These are phyloP conservation scores for Cucurbita pepo DNA, from an alignment of 306 rosid genomes.

Conservation along the genomic window DNA sequence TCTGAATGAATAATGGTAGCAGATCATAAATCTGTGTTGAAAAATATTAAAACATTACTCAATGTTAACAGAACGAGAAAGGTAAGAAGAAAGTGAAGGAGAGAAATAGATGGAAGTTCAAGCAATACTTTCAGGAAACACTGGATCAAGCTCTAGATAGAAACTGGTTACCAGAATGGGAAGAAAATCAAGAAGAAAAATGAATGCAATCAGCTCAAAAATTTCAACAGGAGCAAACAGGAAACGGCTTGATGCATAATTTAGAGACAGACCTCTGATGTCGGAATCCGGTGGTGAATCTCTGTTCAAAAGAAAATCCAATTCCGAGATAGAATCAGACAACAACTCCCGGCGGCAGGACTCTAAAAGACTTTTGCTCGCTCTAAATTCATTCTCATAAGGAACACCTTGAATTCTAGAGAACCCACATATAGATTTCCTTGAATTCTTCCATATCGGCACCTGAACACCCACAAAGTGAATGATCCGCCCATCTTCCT, in stretches of 20 bases:
- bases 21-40: background rate
- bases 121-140: background rate
- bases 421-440: constrained; percentile 15
- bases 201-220: background rate
- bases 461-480: constrained; percentile 82
- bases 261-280: constrained; percentile 35
- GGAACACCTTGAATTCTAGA: constrained; percentile 14
- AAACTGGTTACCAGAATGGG: too few species aligned
- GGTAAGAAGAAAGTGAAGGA: background rate
- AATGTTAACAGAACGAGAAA: background rate
- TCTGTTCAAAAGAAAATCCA: constrained; percentile 20
- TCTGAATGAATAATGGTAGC: background rate
- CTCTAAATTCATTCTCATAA: constrained; percentile 14
- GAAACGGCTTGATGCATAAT: background rate
- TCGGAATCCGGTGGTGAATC: constrained; percentile 35
- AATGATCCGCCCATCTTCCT: constrained; percentile 33
- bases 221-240: background rate
- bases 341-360: constrained; percentile 70
- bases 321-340: constrained; percentile 39
- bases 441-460: constrained; percentile 20
- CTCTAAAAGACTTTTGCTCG: constrained; percentile 29
- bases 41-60: background rate
- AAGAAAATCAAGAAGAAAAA: too few species aligned
- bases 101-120: background rate
- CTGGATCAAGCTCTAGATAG: too few species aligned